phyloP scores from a whole-genome alignment of 2,329 filamentous ascomycete genomes.

The Xylariaceae sp. region DNA sequence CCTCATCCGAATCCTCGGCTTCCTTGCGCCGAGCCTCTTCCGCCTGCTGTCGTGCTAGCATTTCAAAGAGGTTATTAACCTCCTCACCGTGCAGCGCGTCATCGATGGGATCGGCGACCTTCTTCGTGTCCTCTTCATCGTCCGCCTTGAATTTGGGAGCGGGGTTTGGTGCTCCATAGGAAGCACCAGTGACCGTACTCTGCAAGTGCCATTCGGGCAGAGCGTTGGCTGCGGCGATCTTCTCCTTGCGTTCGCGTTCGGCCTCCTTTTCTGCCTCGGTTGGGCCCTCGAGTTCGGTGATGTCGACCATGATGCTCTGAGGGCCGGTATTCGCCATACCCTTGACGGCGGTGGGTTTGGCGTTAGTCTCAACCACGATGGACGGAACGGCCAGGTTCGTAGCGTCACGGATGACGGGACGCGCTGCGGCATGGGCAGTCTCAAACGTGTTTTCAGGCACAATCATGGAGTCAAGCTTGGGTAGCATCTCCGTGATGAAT shows the following conservation, averaged over 20 bases:
- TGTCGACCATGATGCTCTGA: slow-evolving; percentile 64
- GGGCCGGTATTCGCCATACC: slow-evolving; percentile 62
- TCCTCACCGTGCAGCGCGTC: slow-evolving; percentile 50
- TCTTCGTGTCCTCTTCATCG: slow-evolving; percentile 44
- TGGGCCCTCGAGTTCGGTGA: slow-evolving; percentile 60
- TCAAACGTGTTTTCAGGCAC: slow-evolving; percentile 74
- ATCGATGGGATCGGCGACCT: slow-evolving; percentile 35
- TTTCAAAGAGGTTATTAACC: slow-evolving; percentile 63
- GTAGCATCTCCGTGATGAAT: slow-evolving; percentile 70
- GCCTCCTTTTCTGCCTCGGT: slow-evolving; percentile 62
- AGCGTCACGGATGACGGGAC: slow-evolving; percentile 61
- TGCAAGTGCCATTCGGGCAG: slow-evolving; percentile 67
- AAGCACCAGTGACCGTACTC: slow-evolving; percentile 61
- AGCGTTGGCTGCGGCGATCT: slow-evolving; percentile 62
- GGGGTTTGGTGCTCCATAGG: slow-evolving; percentile 40
- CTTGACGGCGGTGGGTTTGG: slow-evolving; percentile 61
- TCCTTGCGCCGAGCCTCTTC: slow-evolving; percentile 46
- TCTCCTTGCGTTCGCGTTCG: slow-evolving; percentile 60
- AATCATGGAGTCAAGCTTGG: slow-evolving; percentile 67
- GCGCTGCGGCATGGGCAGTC: slow-evolving; percentile 56
- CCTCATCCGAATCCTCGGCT: slow-evolving; percentile 40
- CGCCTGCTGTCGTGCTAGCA: slow-evolving; percentile 55
- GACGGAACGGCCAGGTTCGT: slow-evolving; percentile 60
- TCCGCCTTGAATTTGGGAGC: slow-evolving; percentile 36
- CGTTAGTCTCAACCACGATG: slow-evolving; percentile 49